phyloP scores from a whole-genome alignment of 257 asterid species.

The Linaria vulgaris region DNA sequence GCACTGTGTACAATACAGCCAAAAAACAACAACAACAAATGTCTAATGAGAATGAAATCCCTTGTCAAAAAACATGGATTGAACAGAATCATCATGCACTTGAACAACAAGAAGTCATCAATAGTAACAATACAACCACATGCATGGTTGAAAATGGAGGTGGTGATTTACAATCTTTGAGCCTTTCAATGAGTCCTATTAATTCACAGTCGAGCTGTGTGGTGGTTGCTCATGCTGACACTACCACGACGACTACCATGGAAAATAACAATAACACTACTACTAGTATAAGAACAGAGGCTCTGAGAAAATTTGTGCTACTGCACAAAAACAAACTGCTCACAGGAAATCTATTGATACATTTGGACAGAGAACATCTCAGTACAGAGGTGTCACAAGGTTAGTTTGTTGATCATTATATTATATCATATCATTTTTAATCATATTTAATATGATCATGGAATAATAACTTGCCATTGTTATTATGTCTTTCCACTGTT shows the following conservation, averaged over 20 bases:
- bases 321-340: conserved; percentile 55
- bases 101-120: conserved; percentile 35
- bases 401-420: conserved; percentile 24
- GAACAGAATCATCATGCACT: conserved; percentile 38
- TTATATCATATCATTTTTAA: conserved; percentile 12
- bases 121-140: background rate
- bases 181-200: conserved; percentile 82
- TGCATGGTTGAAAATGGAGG: conserved; percentile 27
- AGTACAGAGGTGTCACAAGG: conserved; percentile 97
- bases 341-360: conserved; percentile 95
- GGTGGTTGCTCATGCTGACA: conserved; percentile 55
- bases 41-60: conserved; percentile 38
- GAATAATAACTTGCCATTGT: background rate
- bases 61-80: conserved; percentile 52
- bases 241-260: no score
- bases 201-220: conserved; percentile 84
- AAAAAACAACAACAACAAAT: no score
- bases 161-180: conserved; percentile 52
- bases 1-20: no score
- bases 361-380: conserved; percentile 95
- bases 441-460: background rate
- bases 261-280: no score
- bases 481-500: conserved; percentile 13
- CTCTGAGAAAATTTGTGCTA: conserved; percentile 41
- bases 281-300: conserved; percentile 77